Evolutionary conservation across 345 rosid species (phyloP).

Genomic region (Theobroma cacao): DNA sequence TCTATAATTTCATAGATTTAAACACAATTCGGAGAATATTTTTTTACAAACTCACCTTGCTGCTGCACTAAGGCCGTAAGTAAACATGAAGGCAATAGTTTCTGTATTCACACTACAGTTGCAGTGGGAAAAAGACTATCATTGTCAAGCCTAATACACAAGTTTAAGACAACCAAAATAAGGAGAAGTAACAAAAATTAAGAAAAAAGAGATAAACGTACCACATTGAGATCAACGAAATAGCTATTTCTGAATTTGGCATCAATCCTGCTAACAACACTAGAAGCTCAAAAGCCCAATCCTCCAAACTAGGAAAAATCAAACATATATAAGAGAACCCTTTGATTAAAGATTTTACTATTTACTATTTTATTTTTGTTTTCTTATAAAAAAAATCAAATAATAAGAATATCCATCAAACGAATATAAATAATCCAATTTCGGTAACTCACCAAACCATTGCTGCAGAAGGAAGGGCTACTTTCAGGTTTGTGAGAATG

Average conservation of each 20-base stretch:
- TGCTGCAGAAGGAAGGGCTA: slow-evolving; percentile 70
- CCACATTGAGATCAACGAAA: slow-evolving; percentile 78
- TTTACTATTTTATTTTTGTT: no score
- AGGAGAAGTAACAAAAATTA: not conserved
- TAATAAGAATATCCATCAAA: no score
- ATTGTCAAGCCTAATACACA: not conserved
- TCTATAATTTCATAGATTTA: not conserved
- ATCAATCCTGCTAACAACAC: slow-evolving; percentile 71
- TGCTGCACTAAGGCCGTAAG: slow-evolving; percentile 71
- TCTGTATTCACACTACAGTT: slow-evolving; percentile 53
- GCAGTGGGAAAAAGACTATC: not conserved
- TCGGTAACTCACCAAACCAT: slow-evolving; percentile 52
- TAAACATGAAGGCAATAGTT: slow-evolving; percentile 56
- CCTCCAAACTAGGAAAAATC: slow-evolving; percentile 48
- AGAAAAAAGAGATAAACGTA: slow-evolving; percentile 14
- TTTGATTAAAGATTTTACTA: no score
- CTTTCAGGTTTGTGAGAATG: slow-evolving; percentile 33
- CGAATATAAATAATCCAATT: not conserved
- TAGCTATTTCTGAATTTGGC: slow-evolving; percentile 49
- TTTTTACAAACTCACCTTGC: slow-evolving; percentile 52
- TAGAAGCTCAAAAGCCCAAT: slow-evolving; percentile 77
- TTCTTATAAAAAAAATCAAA: no score
- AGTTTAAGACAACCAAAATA: not conserved
- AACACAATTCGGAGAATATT: not conserved
- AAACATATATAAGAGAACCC: not conserved